Base-by-base conservation (phyloP, 1,284 basidiomycete genomes). In the Pseudomicrostroma phylloplanum region DNA sequence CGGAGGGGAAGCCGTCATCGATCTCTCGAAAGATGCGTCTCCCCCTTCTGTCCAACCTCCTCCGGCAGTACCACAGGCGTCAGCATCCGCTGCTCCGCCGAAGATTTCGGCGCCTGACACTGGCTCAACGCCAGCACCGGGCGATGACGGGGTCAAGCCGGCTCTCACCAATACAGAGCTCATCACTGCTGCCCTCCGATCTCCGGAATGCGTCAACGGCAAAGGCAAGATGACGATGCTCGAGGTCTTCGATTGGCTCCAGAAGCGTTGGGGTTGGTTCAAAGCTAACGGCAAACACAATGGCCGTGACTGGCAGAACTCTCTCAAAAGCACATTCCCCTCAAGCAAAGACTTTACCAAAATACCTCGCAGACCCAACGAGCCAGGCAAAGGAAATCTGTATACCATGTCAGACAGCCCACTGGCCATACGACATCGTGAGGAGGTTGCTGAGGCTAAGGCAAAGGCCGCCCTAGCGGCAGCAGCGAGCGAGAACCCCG, bases 241-340 rank as follows among this genome's bases (percentile, higher is more conserved):
- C 68, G 91, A 94, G 73, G 91, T 96, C 57, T 91, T 91, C 76
- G 86, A 86, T 59, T 96, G 91, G 91, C 91, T 96, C 66, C 87
- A 88, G 74, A 88, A 88, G 56, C 88, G 86, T 65, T 89, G 88
- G 80, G 89, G 91, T 67, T 94, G 91, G 86, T 96, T 92, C 82
- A 86, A 65, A 48, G 66, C 66, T 60, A 72, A 77, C 57, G 70
- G 69, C 19, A 62, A 73, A 30, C 65, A 69, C 36, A 78, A 68
- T 2, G 75, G 75, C 1, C 62, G 69, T 43, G 76, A 77, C 54
- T 78, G 76, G 76, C 74, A 78, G 56, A 73, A 72, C 59, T 68
- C 72, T 1, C 68, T 78, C 55, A 70, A 74, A 1, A 73, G 77
- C 56, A 73, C 76, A 6, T 71, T 78, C 49, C 68, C 72, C 49